Evolutionary conservation across 306 rosid genomes (phyloP).

Genomic region (Quercus alba): DNA sequence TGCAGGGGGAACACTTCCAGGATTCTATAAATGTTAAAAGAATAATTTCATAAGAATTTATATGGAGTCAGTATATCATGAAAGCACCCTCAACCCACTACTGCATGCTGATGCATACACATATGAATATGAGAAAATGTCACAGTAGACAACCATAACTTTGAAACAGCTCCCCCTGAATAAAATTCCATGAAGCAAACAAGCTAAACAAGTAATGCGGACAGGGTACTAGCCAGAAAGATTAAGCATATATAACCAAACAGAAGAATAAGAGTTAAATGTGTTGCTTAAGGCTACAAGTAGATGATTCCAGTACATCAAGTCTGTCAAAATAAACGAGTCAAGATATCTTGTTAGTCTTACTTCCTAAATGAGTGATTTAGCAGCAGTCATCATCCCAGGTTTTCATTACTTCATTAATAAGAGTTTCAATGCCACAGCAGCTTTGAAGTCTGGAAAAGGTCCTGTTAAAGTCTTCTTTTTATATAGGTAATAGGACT

Average conservation of each 20-base stretch:
- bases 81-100: not conserved
- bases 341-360: not conserved
- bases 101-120: not conserved
- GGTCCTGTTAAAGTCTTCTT: not conserved
- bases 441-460: not conserved
- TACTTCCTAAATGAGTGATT: not conserved
- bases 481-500: too few species aligned
- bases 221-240: not conserved
- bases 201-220: not conserved
- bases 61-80: not conserved
- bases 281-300: not conserved
- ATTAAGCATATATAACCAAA: not conserved
- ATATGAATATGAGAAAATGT: not conserved
- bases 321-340: not conserved
- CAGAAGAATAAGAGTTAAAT: not conserved
- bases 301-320: not conserved
- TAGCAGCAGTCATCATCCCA: not conserved
- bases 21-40: constrained; percentile 39
- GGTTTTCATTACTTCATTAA: not conserved
- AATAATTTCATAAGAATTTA: not conserved
- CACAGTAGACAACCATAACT: not conserved
- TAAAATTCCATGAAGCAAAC: not conserved
- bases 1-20: constrained; percentile 59
- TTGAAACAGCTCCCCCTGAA: not conserved
- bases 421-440: not conserved